phyloP scores from a whole-genome alignment of 2,329 filamentous ascomycete species.

The Fusarium sp. region DNA sequence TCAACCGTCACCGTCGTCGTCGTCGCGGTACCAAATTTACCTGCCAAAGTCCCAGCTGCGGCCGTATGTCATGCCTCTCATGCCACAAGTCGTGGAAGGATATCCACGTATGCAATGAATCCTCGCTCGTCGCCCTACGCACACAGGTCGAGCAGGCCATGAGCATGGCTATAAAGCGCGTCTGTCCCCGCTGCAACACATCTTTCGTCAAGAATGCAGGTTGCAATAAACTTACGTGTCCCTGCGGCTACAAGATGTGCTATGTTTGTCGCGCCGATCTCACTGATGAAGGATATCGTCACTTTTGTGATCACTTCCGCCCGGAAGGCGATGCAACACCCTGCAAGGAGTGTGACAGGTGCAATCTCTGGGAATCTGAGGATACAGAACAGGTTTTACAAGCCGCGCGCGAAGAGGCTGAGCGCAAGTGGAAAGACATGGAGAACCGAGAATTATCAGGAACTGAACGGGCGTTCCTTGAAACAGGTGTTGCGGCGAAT shows the following conservation, averaged over 20 bases:
- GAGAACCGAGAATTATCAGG: conserved; percentile 67
- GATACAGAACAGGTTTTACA: conserved; percentile 74
- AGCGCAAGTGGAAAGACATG: conserved; percentile 73
- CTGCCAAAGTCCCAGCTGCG: conserved; percentile 76
- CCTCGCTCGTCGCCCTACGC: conserved; percentile 80
- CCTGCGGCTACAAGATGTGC: conserved; percentile 98
- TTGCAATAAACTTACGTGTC: conserved; percentile 96
- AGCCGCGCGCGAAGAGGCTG: conserved; percentile 75
- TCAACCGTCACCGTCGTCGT: conserved; percentile 74
- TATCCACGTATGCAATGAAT: conserved; percentile 90
- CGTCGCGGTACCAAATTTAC: conserved; percentile 79
- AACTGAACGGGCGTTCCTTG: conserved; percentile 65
- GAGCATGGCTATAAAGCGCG: conserved; percentile 92
- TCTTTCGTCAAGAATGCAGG: conserved; percentile 93
- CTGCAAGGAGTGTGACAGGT: conserved; percentile 82
- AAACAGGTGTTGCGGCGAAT: conserved; percentile 58
- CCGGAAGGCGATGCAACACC: conserved; percentile 75
- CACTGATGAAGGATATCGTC: conserved; percentile 80
- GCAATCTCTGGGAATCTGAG: conserved; percentile 82
- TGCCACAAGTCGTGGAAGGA: conserved; percentile 88
- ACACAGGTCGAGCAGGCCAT: conserved; percentile 93
- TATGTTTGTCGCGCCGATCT: conserved; percentile 90
- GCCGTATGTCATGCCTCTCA: conserved; percentile 77
- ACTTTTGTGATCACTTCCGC: conserved; percentile 97
- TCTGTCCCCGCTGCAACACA: conserved; percentile 89